Evolutionary conservation across 2,329 filamentous ascomycete genomes (phyloP).

Genomic region (Hypoxylon sp.): DNA sequence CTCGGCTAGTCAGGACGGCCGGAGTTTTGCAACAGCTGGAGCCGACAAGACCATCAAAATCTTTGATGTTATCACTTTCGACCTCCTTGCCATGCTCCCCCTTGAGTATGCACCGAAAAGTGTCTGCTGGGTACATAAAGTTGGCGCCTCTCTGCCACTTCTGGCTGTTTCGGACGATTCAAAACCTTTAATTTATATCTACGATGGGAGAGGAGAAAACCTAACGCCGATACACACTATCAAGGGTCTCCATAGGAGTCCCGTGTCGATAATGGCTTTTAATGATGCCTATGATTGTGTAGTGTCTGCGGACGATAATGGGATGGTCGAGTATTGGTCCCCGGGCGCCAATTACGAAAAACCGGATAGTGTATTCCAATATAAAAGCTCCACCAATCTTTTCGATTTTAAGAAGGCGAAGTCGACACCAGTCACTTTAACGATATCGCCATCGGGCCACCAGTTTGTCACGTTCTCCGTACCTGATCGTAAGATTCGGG

Average conservation of each 20-base stretch:
- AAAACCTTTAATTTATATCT: slow-evolving; percentile 82
- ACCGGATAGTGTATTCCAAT: slow-evolving; percentile 89
- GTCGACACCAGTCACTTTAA: slow-evolving; percentile 83
- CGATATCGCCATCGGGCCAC: slow-evolving; percentile 86
- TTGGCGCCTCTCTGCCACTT: slow-evolving; percentile 88
- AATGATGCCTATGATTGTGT: slow-evolving; percentile 93
- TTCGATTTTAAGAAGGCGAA: slow-evolving; percentile 99
- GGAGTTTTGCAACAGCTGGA: slow-evolving; percentile 93
- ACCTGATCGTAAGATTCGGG: slow-evolving; percentile 90
- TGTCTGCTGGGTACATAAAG: slow-evolving; percentile 91
- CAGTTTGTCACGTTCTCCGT: slow-evolving; percentile 92
- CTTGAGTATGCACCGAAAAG: slow-evolving; percentile 81
- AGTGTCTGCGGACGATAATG: slow-evolving; percentile 87
- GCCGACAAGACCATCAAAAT: slow-evolving; percentile 84
- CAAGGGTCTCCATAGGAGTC: slow-evolving; percentile 82
- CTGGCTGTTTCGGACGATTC: slow-evolving; percentile 85
- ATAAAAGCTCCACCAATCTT: slow-evolving; percentile 93
- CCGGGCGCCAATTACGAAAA: slow-evolving; percentile 88
- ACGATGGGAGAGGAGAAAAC: slow-evolving; percentile 89
- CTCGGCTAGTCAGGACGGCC: slow-evolving; percentile 88
- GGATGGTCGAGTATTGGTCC: slow-evolving; percentile 98
- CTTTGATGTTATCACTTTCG: slow-evolving; percentile 87
- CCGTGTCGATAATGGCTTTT: slow-evolving; percentile 88
- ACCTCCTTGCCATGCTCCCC: slow-evolving; percentile 86
- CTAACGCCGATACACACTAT: slow-evolving; percentile 82